Conservation (phyloP, 805 yeast species). For the Saccharomycopsis selenospora region DNA sequence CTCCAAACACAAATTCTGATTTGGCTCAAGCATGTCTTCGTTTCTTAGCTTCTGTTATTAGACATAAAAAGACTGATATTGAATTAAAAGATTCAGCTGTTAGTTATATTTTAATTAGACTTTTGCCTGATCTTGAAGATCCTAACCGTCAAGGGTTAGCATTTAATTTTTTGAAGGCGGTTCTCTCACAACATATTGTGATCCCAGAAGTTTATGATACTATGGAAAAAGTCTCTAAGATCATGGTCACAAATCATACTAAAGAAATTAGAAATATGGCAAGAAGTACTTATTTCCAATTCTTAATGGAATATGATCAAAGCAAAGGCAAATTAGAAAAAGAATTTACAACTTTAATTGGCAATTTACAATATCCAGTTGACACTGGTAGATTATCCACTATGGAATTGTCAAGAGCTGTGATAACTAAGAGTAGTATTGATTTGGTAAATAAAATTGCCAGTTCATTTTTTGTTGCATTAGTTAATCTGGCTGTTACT, state of each 20-base stretch:
- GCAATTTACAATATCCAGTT: slow-evolving; percentile 76
- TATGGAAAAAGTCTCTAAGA: slow-evolving; percentile 70
- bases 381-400: slow-evolving; percentile 84
- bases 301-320: slow-evolving; percentile 91
- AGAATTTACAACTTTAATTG: slow-evolving; percentile 73
- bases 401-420: slow-evolving; percentile 72
- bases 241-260: slow-evolving; percentile 86
- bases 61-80: slow-evolving; percentile 54
- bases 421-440: slow-evolving; percentile 57
- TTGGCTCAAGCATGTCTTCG: slow-evolving; percentile 74
- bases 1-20: slow-evolving; percentile 72
- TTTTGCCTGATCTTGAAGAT: slow-evolving; percentile 84
- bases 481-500: slow-evolving; percentile 67
- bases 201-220: slow-evolving; percentile 87
- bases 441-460: slow-evolving; percentile 54
- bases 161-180: slow-evolving; percentile 71
- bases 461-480: slow-evolving; percentile 73
- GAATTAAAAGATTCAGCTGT: slow-evolving; percentile 63
- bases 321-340: slow-evolving; percentile 78
- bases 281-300: slow-evolving; percentile 74
- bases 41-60: slow-evolving; percentile 62
- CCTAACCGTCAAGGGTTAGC: slow-evolving; percentile 86
- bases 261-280: slow-evolving; percentile 78
- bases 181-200: slow-evolving; percentile 65
- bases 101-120: slow-evolving; percentile 60